Evolutionary conservation across 2,329 filamentous ascomycete genomes (phyloP).

Genomic region (Mollisia scopiformis): DNA sequence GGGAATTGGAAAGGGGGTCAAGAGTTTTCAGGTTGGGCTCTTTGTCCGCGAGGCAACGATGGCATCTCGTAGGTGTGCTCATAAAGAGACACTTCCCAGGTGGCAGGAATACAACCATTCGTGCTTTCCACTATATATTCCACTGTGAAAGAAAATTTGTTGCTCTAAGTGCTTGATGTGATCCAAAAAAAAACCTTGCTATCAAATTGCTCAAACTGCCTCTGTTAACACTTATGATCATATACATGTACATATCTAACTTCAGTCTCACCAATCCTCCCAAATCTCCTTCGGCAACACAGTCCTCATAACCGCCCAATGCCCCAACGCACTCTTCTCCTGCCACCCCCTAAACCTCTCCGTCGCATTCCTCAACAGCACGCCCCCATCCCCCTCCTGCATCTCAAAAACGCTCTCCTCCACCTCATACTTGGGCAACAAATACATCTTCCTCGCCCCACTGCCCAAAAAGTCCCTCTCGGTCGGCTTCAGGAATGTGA

Average conservation of each 20-base stretch:
- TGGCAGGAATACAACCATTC: not conserved
- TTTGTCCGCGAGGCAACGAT: conserved; percentile 34
- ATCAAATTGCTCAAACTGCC: too few species aligned
- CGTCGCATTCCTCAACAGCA: conserved; percentile 67
- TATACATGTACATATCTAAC: too few species aligned
- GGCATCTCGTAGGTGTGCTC: conserved; percentile 26
- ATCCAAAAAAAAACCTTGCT: not conserved
- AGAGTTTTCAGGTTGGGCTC: conserved; percentile 35
- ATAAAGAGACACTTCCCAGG: not conserved
- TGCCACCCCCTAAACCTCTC: conserved; percentile 72
- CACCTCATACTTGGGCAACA: conserved; percentile 75
- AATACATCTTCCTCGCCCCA: conserved; percentile 67
- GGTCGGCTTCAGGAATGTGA: conserved; percentile 69
- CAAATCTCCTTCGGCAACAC: conserved; percentile 80
- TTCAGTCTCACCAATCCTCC: conserved; percentile 91
- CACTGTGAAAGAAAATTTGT: not conserved
- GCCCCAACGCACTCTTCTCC: conserved; percentile 74
- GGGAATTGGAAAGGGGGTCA: conserved; percentile 24
- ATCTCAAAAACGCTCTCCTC: conserved; percentile 31
- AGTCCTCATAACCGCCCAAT: conserved; percentile 90
- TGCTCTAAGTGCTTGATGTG: not conserved
- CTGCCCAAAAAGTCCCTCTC: conserved; percentile 73
- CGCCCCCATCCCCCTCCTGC: conserved; percentile 45
- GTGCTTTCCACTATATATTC: not conserved
- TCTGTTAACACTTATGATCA: too few species aligned